Base-by-base conservation (phyloP, 495 filamentous ascomycete species). In the Geoglossum glabrum region DNA sequence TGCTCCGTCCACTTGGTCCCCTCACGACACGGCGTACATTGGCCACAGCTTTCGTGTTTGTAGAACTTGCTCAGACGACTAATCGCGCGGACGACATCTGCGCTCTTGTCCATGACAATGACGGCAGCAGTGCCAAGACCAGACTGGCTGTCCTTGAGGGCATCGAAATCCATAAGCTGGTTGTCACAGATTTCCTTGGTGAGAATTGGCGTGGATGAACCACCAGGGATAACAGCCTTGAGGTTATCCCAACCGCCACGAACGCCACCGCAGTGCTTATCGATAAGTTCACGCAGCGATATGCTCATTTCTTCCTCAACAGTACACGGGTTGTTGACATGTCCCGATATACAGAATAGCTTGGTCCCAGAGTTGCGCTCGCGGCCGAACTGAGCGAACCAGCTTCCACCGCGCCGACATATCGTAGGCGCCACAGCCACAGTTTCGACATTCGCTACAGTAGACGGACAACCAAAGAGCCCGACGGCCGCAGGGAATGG, bases 291-390 rank as follows among this genome's bases (percentile, higher is more conserved):
- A 34, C 84, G 80, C 54, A 98, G 76, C 9, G 92, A 81, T 61
- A 97, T 97, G 63, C 83, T 88, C 92, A 98, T 98, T 73, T 97
- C 90, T 71, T 98, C 92, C 70, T 98, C 92, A 49, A 98, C 90
- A 9, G 93, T 97, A 69, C 79, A 85, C 54, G 92, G 92, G 76
- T 97, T 93, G 79, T 97, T 97, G 74, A 98, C 92, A 71, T 97
- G 87, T 26, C 92, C 92, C 36, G 89, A 95, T 72, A 98, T 96
- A 74, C 90, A 95, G 80, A 85, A 98, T 36, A 98, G 82, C 77
- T 98, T 98, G 47, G 92, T 98, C 67, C 92, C 92, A 57, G 83
- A 75, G 72, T 98, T 98, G 63, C 89, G 83, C 72, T 96, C 90
- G 59, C 92, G 88, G 34, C 92, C 92, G 67, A 97, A 95, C 17